These are phyloP conservation scores for Phycomyces nitens DNA, from an alignment of 192 early-diverging fungal species.

Conservation along the genomic window DNA sequence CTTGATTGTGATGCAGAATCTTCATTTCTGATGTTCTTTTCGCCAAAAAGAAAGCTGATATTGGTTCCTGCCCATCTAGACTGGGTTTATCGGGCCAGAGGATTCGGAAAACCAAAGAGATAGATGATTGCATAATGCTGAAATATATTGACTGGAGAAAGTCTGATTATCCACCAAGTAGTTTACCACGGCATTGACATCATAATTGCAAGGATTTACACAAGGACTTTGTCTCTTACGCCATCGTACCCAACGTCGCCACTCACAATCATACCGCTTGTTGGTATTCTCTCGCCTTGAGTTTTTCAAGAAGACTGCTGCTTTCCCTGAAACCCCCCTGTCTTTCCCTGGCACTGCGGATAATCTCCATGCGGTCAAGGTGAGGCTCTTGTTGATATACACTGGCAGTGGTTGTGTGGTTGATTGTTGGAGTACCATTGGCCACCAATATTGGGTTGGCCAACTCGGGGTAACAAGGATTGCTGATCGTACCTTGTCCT, in stretches of 20 bases:
- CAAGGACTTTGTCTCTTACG: not conserved
- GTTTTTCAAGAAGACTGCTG: not conserved
- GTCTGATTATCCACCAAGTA: not conserved
- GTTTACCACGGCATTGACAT: not conserved
- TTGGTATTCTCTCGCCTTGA: not conserved
- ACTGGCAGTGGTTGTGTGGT: no score
- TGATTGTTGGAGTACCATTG: not conserved
- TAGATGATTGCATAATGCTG: not conserved
- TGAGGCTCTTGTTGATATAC: no score
- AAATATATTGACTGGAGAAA: not conserved
- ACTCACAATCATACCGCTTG: not conserved
- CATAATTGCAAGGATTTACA: not conserved
- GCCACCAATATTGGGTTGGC: conserved; percentile 9
- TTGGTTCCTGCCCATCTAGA: not conserved
- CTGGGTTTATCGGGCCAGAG: not conserved
- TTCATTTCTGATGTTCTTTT: conserved; percentile 2
- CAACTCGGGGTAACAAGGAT: conserved; percentile 6
- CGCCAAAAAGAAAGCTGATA: not conserved
- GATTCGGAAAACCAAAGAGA: not conserved
- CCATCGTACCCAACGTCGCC: not conserved
- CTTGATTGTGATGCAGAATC: not conserved
- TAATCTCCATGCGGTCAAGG: not conserved
- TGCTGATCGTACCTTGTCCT: not conserved
- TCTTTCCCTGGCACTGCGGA: not conserved
- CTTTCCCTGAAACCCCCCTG: not conserved